These are phyloP conservation scores for Monilinia laxa DNA, from an alignment of 2,329 filamentous ascomycete genomes.

Conservation along the genomic window DNA sequence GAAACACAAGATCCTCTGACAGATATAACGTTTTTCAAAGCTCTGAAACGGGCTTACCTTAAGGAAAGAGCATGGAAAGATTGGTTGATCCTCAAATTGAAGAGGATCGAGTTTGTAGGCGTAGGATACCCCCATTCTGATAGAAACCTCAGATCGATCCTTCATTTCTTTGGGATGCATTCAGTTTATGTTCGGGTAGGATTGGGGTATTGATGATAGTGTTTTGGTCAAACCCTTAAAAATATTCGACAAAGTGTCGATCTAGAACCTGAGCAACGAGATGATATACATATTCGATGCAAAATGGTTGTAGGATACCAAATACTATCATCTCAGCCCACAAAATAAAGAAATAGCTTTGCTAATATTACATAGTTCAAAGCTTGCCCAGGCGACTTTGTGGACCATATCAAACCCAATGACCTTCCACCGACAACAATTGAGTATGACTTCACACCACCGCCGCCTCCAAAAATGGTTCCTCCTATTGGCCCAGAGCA, in stretches of 20 bases:
- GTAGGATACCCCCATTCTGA: not conserved
- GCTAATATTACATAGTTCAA: not conserved
- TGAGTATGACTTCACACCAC: constrained; percentile 26
- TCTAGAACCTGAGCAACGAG: not conserved
- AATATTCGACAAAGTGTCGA: not conserved
- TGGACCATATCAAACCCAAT: constrained; percentile 25
- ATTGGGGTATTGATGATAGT: not conserved
- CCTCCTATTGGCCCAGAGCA: constrained; percentile 6
- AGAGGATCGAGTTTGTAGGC: constrained; percentile 7
- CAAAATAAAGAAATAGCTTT: not conserved
- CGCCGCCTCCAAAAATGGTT: constrained; percentile 23
- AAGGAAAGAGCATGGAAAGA: not conserved
- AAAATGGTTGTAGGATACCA: not conserved
- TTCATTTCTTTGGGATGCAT: too few relatives aligned
- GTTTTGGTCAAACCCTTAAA: not conserved
- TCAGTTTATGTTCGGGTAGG: too few relatives aligned
- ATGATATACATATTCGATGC: not conserved
- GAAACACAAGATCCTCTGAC: not conserved
- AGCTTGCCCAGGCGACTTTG: constrained; percentile 21
- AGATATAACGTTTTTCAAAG: not conserved
- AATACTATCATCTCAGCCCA: not conserved
- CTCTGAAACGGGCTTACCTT: not conserved
- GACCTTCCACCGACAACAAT: constrained; percentile 21
- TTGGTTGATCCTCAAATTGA: not conserved
- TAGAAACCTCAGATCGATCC: not conserved